phyloP scores from a whole-genome alignment of 768 basidiomycete species.

The Phaeotremella fagi region DNA sequence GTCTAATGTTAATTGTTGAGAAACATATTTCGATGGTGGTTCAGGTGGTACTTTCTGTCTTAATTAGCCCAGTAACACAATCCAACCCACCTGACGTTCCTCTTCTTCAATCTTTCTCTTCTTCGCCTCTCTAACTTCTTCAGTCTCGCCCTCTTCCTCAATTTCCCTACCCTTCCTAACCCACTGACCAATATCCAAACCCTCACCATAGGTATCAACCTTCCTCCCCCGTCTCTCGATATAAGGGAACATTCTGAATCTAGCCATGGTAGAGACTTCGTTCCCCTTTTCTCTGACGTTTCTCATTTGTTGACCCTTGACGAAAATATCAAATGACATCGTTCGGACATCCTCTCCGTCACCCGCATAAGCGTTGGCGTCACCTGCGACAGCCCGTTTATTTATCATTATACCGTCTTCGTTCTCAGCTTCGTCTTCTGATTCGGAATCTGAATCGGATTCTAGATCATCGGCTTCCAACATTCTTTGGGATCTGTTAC shows the following conservation, averaged over 20 bases:
- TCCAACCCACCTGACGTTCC: constrained; percentile 63
- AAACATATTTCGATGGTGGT: constrained; percentile 85
- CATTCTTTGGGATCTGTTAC: constrained; percentile 77
- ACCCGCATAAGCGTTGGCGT: constrained; percentile 35
- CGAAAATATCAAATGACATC: constrained; percentile 89
- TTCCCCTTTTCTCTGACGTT: constrained; percentile 41
- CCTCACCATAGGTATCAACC: constrained; percentile 94
- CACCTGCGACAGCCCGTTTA: constrained; percentile 3
- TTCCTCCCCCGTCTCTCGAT: constrained; percentile 78
- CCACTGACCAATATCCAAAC: constrained; percentile 93
- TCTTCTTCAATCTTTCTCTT: constrained; percentile 67
- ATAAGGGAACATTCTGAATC: constrained; percentile 97
- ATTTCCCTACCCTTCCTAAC: constrained; percentile 81
- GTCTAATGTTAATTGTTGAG: constrained; percentile 68
- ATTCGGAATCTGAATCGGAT: constrained; percentile 47
- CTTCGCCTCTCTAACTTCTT: constrained; percentile 69
- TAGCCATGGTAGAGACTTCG: constrained; percentile 34
- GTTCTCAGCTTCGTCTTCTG: constrained; percentile 67
- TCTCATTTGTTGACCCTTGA: constrained; percentile 91
- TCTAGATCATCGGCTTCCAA: constrained; percentile 79
- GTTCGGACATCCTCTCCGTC: constrained; percentile 39
- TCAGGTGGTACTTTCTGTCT: constrained; percentile 68
- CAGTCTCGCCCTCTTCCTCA: constrained; percentile 81
- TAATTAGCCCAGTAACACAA: neutral
- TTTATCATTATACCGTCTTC: constrained; percentile 54